Evolutionary conservation across 2,329 filamentous ascomycete species (phyloP).

Genomic region (Aureobasidium uvarum): DNA sequence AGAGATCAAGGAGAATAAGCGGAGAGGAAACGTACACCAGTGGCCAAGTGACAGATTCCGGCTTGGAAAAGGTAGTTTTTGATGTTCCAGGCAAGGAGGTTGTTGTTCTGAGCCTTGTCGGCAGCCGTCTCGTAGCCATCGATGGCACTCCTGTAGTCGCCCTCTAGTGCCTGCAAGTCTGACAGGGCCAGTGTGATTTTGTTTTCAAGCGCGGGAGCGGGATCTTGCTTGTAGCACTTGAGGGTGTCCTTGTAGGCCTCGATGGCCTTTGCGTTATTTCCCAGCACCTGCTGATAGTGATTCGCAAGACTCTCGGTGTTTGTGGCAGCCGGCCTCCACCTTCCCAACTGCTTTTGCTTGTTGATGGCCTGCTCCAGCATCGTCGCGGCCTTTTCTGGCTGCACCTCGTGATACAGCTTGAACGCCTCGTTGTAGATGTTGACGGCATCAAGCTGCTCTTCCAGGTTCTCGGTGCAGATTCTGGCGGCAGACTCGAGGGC

Average conservation of each 20-base stretch:
- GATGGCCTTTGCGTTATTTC: constrained; percentile 73
- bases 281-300: constrained; percentile 77
- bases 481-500: constrained; percentile 82
- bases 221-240: constrained; percentile 84
- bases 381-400: constrained; percentile 77
- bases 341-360: constrained; percentile 85
- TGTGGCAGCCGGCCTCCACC: constrained; percentile 84
- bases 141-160: constrained; percentile 81
- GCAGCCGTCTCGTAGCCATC: constrained; percentile 82
- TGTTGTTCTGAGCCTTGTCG: constrained; percentile 72
- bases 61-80: constrained; percentile 97
- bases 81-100: constrained; percentile 88
- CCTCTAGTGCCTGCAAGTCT: constrained; percentile 77
- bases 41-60: constrained; percentile 81
- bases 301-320: constrained; percentile 89
- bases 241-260: constrained; percentile 72
- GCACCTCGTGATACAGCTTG: constrained; percentile 87
- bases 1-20: not conserved
- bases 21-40: constrained; percentile 43
- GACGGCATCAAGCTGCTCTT: constrained; percentile 88
- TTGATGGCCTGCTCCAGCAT: constrained; percentile 76
- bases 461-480: constrained; percentile 76
- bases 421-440: constrained; percentile 87
- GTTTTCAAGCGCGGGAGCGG: constrained; percentile 84
- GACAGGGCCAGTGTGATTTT: constrained; percentile 92